These are phyloP conservation scores for Gnaphalium uliginosum DNA, from an alignment of 129 eudicot species.

Conservation along the genomic window DNA sequence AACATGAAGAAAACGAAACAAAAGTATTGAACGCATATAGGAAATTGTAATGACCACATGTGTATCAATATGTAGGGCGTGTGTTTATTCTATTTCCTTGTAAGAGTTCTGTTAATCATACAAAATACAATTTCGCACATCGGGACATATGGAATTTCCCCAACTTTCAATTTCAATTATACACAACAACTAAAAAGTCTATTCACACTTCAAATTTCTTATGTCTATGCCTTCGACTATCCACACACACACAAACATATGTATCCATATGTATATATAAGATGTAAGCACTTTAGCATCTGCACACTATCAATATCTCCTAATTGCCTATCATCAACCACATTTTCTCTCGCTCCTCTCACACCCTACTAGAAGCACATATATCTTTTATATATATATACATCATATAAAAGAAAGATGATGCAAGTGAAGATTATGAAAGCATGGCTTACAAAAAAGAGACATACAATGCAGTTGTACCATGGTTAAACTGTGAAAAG, in stretches of 20 bases:
- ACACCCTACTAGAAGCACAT: background rate
- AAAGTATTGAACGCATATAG: background rate
- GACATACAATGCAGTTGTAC: slow-evolving; percentile 21
- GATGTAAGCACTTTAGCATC: background rate
- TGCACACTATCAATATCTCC: slow-evolving; percentile 25
- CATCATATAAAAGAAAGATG: slow-evolving; percentile 15
- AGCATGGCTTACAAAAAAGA: slow-evolving; percentile 39
- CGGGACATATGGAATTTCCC: background rate
- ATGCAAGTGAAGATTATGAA: slow-evolving; percentile 38
- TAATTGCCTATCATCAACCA: slow-evolving; percentile 29
- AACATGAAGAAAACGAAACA: background rate
- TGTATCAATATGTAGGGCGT: background rate
- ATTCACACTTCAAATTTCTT: background rate
- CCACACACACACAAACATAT: background rate
- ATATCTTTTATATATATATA: too few species aligned
- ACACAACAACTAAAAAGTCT: background rate
- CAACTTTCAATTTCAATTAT: background rate
- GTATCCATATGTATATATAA: background rate
- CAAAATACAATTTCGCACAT: slow-evolving; percentile 2
- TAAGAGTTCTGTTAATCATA: slow-evolving; percentile 19
- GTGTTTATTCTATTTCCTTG: slow-evolving; percentile 11
- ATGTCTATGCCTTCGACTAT: background rate
- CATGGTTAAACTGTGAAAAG: slow-evolving; percentile 23
- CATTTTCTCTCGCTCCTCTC: background rate
- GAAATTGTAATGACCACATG: background rate